These are phyloP conservation scores for Pseudogymnoascus sp. DNA, from an alignment of 2,329 filamentous ascomycete species.

Conservation along the genomic window DNA sequence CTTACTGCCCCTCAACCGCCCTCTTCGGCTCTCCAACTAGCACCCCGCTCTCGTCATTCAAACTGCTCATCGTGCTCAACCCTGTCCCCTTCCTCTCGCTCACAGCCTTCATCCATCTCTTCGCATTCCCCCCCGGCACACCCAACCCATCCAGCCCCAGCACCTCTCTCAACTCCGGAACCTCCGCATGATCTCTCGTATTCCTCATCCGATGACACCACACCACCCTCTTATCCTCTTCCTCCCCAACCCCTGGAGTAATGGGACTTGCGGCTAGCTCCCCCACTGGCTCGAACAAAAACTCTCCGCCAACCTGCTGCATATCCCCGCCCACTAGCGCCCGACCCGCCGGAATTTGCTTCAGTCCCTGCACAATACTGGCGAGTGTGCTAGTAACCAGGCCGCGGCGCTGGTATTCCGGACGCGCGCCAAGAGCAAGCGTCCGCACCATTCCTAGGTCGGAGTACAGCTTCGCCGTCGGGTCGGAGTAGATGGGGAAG, in stretches of 20 bases:
- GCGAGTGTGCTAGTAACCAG: conserved; percentile 31
- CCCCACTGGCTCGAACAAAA: conserved; percentile 29
- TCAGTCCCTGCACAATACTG: conserved; percentile 39
- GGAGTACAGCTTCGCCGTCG: conserved; percentile 45
- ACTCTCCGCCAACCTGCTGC: conserved; percentile 42
- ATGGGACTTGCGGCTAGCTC: conserved; percentile 16
- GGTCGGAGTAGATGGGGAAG: conserved; percentile 52
- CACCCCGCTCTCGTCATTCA: neutral
- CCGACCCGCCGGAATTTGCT: conserved; percentile 31
- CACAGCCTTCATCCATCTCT: conserved; percentile 41
- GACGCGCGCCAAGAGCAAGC: conserved; percentile 37
- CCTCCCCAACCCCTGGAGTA: neutral
- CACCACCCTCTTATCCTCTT: conserved; percentile 50
- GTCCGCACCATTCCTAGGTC: conserved; percentile 45
- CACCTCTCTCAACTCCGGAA: conserved; percentile 56
- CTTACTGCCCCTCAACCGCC: neutral
- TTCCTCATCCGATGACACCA: conserved; percentile 81
- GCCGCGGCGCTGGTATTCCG: conserved; percentile 41
- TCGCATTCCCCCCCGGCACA: conserved; percentile 32
- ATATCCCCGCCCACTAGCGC: conserved; percentile 43
- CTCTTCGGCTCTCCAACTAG: neutral
- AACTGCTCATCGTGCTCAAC: conserved; percentile 35
- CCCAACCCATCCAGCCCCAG: conserved; percentile 47
- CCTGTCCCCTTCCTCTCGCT: conserved; percentile 46
- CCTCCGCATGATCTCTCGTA: conserved; percentile 69